Evolutionary conservation across 2,329 filamentous ascomycete species (phyloP).

Genomic region (Diaporthe capsici): DNA sequence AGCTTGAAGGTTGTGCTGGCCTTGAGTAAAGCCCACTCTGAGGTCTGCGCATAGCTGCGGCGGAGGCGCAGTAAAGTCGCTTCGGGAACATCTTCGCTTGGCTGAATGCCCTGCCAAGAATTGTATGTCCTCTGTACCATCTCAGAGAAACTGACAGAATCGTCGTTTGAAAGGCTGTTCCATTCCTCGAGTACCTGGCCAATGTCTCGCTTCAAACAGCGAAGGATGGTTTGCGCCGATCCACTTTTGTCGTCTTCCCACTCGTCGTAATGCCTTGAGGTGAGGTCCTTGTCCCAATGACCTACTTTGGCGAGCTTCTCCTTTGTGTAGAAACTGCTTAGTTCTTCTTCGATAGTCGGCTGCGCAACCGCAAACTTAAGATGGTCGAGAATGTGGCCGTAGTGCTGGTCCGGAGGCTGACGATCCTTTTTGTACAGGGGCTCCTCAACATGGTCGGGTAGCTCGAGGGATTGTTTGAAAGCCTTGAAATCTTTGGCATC

Average conservation of each 20-base stretch:
- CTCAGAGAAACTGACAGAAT: slow-evolving; percentile 37
- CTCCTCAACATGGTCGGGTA: slow-evolving; percentile 47
- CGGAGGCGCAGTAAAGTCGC: neutral
- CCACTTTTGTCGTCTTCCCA: slow-evolving; percentile 42
- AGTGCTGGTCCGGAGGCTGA: slow-evolving; percentile 46
- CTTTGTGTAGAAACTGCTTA: slow-evolving; percentile 51
- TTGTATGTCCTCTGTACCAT: slow-evolving; percentile 55
- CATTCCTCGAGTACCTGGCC: slow-evolving; percentile 50
- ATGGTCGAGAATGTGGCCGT: slow-evolving; percentile 71
- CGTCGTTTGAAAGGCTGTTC: slow-evolving; percentile 46
- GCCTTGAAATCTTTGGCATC: slow-evolving; percentile 55
- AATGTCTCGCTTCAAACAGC: slow-evolving; percentile 53
- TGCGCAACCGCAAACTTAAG: slow-evolving; percentile 70
- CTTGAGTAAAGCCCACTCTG: slow-evolving; percentile 64
- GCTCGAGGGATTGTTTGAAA: slow-evolving; percentile 51
- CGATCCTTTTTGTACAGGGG: slow-evolving; percentile 61
- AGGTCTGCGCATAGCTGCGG: slow-evolving; percentile 44
- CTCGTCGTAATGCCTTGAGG: slow-evolving; percentile 45
- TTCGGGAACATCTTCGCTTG: slow-evolving; percentile 47
- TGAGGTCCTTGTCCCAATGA: slow-evolving; percentile 56
- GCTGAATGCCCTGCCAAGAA: slow-evolving; percentile 59
- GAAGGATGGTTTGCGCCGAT: slow-evolving; percentile 51
- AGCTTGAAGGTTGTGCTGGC: slow-evolving; percentile 63
- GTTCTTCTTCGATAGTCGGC: slow-evolving; percentile 54
- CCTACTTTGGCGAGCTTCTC: slow-evolving; percentile 45